Base-by-base conservation (phyloP, 1,284 basidiomycete species). In the Ustilago loliicola region DNA sequence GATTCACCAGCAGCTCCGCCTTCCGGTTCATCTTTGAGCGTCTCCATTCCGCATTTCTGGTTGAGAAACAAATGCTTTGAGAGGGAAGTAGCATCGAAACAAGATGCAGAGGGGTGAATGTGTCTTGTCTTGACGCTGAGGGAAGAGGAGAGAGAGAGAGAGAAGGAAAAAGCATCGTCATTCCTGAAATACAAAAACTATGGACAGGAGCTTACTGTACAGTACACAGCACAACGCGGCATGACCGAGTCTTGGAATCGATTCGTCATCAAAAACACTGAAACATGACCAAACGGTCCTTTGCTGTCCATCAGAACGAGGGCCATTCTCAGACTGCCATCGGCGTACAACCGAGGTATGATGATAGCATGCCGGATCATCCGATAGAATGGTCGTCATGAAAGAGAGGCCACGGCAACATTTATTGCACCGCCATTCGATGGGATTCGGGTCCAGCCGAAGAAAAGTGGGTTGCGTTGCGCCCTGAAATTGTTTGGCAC, bases 191-290 rank as follows among this genome's bases (percentile, higher is more conserved):
- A 2, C 38, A 25, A 23, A 25, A 27, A 29, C n/a, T n/a, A n/a
- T 25, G 17, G 38, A 15, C 11, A 19, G 19, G 6, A n/a, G 42
- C 42, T 45, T 45, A n/a, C n/a, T n/a, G n/a, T n/a, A n/a, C n/a
- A n/a, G n/a, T n/a, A 45, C 42, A 45, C 42, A 45, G 42, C 50
- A 51, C 17, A 32, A 51, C 27, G 25, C 48, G n/a, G 50, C 19
- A 54, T 32, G 52, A 32, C 42, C 42, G 17, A 40, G 11, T 40
- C 17, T 15, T 40, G 32, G 17, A 51, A 25, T 25, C 48, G 29
- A 40, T 29, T 30, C 19, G n/a, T 17, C 48, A 51, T n/a, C 48
- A 51, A 4, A 51, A 51, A 51, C 51, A 53, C 51, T 34, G 48
- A 50, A 25, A 50, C 48, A 50, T 29, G 27, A 27, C 48, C 48